These are phyloP conservation scores for Spathaspora gorwiae DNA, from an alignment of 805 yeast genomes.

Conservation along the genomic window DNA sequence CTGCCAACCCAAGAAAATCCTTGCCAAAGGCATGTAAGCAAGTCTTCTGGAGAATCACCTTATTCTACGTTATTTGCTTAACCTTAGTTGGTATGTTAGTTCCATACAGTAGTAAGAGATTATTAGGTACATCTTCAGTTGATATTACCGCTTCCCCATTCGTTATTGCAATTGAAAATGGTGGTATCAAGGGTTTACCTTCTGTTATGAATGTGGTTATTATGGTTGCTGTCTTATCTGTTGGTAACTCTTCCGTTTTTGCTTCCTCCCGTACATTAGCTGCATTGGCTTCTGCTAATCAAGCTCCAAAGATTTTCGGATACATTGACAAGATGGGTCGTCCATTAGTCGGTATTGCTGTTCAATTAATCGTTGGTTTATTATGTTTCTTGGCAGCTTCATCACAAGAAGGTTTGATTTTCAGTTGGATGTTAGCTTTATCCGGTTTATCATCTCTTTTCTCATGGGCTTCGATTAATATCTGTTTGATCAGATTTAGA, in stretches of 20 bases:
- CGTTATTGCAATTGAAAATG: constrained; percentile 63
- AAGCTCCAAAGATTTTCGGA: constrained; percentile 53
- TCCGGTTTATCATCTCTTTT: constrained; percentile 60
- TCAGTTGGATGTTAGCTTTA: constrained; percentile 60
- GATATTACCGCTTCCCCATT: constrained; percentile 75
- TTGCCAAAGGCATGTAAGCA: constrained; percentile 35
- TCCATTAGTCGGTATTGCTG: constrained; percentile 54
- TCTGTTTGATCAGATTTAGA: constrained; percentile 60
- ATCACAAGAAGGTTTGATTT: constrained; percentile 47
- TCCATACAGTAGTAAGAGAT: constrained; percentile 17
- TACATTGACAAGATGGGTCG: constrained; percentile 66
- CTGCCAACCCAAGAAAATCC: constrained; percentile 27
- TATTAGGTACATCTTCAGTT: constrained; percentile 39
- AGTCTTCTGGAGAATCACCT: constrained; percentile 34
- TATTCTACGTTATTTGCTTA: constrained; percentile 30
- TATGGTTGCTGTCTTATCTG: constrained; percentile 64
- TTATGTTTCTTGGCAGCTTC: constrained; percentile 63
- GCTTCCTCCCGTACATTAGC: constrained; percentile 65
- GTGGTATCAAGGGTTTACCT: constrained; percentile 63
- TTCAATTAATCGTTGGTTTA: constrained; percentile 53
- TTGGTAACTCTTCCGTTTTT: constrained; percentile 66
- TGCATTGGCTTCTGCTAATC: constrained; percentile 59
- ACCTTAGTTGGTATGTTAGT: constrained; percentile 24
- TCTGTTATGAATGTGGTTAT: constrained; percentile 66
- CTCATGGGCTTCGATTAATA: constrained; percentile 60